Percentiles rank a stretch among this genome's conserved stretches.
phyloP scores from a whole-genome alignment of 176 grass and related monocot genomes.

The Sorghum bicolor region DNA sequence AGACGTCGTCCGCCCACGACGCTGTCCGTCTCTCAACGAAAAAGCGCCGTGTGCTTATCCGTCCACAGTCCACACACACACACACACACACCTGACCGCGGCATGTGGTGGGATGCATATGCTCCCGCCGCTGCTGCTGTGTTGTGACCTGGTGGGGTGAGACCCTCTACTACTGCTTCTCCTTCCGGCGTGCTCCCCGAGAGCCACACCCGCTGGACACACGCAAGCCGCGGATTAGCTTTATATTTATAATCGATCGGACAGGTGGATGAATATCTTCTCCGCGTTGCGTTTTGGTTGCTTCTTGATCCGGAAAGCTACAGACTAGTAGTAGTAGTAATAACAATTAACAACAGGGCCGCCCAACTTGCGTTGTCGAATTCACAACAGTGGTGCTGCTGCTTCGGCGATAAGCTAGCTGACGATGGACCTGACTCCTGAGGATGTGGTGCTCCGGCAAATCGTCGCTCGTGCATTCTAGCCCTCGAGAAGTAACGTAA shows the following conservation, averaged over 20 bases:
- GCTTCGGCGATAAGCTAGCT: neutral
- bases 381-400: neutral
- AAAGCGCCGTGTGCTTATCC: neutral
- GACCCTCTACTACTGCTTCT: no score
- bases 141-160: neutral
- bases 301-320: slow-evolving; percentile 38
- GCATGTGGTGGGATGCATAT: no score
- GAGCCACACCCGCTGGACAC: neutral
- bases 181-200: neutral
- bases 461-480: neutral
- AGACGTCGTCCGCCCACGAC: neutral
- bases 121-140: neutral
- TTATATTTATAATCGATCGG: no score
- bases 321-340: neutral
- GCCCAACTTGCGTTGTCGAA: slow-evolving; percentile 17
- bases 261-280: no score
- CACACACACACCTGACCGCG: no score
- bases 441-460: neutral
- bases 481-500: neutral
- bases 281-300: no score
- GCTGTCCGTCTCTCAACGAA: neutral
- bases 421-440: neutral
- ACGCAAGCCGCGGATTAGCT: neutral
- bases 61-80: neutral
- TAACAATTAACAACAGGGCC: neutral